These are phyloP conservation scores for Aspergillus haitiensis DNA, from an alignment of 495 filamentous ascomycete species.

Conservation along the genomic window DNA sequence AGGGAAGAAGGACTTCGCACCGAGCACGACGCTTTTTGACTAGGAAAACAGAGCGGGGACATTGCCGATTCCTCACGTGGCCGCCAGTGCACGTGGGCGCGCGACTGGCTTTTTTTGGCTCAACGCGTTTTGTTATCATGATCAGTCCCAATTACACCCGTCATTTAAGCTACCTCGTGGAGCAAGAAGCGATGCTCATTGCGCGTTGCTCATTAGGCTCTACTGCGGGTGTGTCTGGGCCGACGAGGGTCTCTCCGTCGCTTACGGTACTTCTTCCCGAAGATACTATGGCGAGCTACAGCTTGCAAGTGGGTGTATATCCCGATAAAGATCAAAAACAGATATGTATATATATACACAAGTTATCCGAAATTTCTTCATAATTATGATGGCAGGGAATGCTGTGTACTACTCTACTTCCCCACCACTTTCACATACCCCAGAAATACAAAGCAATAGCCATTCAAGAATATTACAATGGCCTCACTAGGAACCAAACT, in stretches of 20 bases:
- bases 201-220: background rate
- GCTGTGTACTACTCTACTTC: too few species aligned
- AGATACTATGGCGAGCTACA: background rate
- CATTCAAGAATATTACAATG: background rate
- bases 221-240: background rate
- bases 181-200: background rate
- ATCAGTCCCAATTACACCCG: too few species aligned
- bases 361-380: background rate
- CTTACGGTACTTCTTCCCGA: conserved; percentile 2
- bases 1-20: background rate
- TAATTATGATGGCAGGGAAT: too few species aligned
- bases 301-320: background rate
- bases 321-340: background rate
- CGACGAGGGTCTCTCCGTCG: background rate
- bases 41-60: background rate
- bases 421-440: too few species aligned
- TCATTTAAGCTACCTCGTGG: background rate
- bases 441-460: background rate
- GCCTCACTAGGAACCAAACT: background rate
- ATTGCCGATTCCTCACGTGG: background rate
- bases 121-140: too few species aligned
- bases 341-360: background rate
- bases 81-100: background rate
- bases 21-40: background rate
- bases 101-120: background rate